Evolutionary conservation across 2,329 filamentous ascomycete genomes (phyloP), one percentile per base, ranked within the genome.

Genomic region (Aspergillus nomiae): DNA sequence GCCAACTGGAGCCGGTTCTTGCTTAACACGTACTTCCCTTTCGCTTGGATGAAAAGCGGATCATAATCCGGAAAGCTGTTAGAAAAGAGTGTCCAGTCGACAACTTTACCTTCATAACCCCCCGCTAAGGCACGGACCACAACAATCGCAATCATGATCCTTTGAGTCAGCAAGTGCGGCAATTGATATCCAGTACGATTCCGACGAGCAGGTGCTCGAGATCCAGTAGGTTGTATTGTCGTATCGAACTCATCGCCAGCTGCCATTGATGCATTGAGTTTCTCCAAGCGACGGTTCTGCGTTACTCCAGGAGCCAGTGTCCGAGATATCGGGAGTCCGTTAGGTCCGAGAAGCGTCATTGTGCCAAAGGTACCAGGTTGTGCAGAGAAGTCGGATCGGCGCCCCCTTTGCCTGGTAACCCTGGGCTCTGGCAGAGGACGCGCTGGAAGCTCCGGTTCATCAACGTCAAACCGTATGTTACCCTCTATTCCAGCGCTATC

Each of bases 31-130:
- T 65, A 66, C 60, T 73, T 77, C 63, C 78, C 82, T 48, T 75
- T 71, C 1, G 75, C 71, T 46, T 76, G 71, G 16, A 84, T 74
- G 30, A 77, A 72, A n/a, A 69, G 66, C 16, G 76, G 65, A 38
- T 79, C 75, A 54, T 77, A 70, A 1, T 75, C 72, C 2, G 80
- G 81, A 62, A 83, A 82, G 56, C 77, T 70, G 34, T 73, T 70
- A 8, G 71, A 67, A 10, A 84, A 74, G n/a, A 84, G 71, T 0
- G 73, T 64, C 81, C 82, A 83, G 61, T 84, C 80, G 36, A 83
- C 70, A 32, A 74, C 67, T 60, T 70, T 78, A 6, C 74, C 77
- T 36, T 83, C 77, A 6, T 75, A 50, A 0, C 82, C 82, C 21
- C 82, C 82, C 19, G 80, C 78, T 34, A 84, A 64, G 0, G 78